A percentile compares a stretch with the other conserved stretches of the same genome.
phyloP scores from a whole-genome alignment of 371 early-diverging fungal species.

The Polyrhizophydium stewartii region DNA sequence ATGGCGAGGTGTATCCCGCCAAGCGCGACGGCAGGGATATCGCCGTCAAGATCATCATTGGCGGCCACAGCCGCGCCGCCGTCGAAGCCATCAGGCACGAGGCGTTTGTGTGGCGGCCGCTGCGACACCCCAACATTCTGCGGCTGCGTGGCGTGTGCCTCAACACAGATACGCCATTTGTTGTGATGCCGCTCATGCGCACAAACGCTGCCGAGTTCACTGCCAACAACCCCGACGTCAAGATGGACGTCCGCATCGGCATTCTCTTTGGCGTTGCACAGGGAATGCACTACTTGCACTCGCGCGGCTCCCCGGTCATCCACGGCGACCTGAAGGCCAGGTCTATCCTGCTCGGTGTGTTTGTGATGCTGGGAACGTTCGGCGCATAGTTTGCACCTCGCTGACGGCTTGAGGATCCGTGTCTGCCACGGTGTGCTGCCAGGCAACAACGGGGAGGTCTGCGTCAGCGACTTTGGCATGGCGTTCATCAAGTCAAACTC shows the following conservation, averaged over 20 bases:
- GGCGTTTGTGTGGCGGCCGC: neutral
- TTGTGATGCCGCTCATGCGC: neutral
- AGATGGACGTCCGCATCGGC: too few relatives aligned
- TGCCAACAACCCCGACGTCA: neutral
- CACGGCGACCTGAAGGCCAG: neutral
- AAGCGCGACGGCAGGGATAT: neutral
- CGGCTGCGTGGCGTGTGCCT: neutral
- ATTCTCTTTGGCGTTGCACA: neutral
- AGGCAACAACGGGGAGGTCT: conserved; percentile 5
- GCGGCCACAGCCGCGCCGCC: neutral
- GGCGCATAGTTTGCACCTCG: too few relatives aligned
- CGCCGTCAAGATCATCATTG: neutral
- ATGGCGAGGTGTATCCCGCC: neutral
- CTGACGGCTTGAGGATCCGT: neutral
- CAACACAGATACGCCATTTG: neutral
- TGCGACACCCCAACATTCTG: neutral
- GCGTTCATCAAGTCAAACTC: conserved; percentile 17
- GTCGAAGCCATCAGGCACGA: neutral
- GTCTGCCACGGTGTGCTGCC: too few relatives aligned
- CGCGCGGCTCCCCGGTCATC: neutral
- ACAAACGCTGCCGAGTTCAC: neutral
- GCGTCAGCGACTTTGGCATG: conserved; percentile 32
- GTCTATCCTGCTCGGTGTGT: neutral
- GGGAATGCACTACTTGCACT: neutral
- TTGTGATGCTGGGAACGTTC: too few relatives aligned